phyloP scores from a whole-genome alignment of 2,329 filamentous ascomycete genomes.

The Beauveria asiatica region DNA sequence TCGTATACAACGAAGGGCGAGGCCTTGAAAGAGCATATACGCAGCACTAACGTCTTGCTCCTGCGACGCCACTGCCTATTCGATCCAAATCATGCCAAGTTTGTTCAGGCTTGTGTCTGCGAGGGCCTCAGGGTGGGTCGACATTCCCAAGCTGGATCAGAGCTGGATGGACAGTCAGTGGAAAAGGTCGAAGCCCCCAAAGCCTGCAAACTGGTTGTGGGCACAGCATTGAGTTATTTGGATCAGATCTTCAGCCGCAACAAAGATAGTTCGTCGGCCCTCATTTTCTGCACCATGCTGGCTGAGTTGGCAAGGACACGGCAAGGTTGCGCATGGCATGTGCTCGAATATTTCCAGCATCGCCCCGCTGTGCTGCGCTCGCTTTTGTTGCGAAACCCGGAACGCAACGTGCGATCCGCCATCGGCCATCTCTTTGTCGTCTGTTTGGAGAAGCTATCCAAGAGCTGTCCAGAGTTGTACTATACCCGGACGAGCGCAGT shows the following conservation, averaged over 20 bases:
- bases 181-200: not conserved
- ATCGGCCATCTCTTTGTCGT: slow-evolving; percentile 42
- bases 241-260: slow-evolving; percentile 67
- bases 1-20: slow-evolving; percentile 30
- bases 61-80: slow-evolving; percentile 73
- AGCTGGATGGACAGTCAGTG: not conserved
- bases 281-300: slow-evolving; percentile 42
- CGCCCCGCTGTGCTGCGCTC: slow-evolving; percentile 52
- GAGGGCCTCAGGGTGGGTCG: not conserved
- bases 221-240: slow-evolving; percentile 54
- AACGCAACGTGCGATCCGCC: slow-evolving; percentile 45
- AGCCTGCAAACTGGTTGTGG: slow-evolving; percentile 42
- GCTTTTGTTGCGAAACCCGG: slow-evolving; percentile 54
- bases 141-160: not conserved
- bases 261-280: slow-evolving; percentile 59
- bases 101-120: slow-evolving; percentile 54
- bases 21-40: slow-evolving; percentile 50
- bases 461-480: slow-evolving; percentile 38
- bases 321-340: slow-evolving; percentile 46
- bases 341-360: slow-evolving; percentile 52
- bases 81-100: slow-evolving; percentile 60
- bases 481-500: slow-evolving; percentile 12
- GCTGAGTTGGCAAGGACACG: slow-evolving; percentile 41
- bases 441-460: slow-evolving; percentile 45
- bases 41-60: slow-evolving; percentile 62